Percentiles rank a stretch among this genome's conserved stretches.
Conservation (phyloP, 306 rosid genomes). For the Cyamopsis tetragonoloba region DNA sequence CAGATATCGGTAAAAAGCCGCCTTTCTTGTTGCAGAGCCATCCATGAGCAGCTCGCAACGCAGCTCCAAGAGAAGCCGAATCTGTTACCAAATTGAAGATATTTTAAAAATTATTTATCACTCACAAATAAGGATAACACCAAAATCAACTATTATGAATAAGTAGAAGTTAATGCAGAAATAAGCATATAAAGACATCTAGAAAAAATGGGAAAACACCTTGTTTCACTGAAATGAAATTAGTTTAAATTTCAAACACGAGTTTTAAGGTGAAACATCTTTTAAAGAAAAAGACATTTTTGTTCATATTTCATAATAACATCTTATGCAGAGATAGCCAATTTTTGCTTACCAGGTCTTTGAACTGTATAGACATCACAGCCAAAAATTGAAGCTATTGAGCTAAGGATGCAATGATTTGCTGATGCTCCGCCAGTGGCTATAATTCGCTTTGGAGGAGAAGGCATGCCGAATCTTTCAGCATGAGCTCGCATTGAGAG, state of each 20-base stretch:
- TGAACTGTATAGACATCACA: constrained; percentile 87
- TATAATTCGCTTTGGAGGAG: constrained; percentile 84
- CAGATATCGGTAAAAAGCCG: constrained; percentile 57
- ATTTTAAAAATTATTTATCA: neutral
- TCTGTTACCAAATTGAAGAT: constrained; percentile 44
- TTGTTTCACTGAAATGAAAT: neutral
- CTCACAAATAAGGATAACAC: neutral
- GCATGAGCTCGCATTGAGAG: constrained; percentile 95
- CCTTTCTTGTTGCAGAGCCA: constrained; percentile 76
- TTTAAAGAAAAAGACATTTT: neutral
- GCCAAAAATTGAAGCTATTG: constrained; percentile 83
- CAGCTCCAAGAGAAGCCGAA: constrained; percentile 98
- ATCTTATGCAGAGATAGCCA: neutral
- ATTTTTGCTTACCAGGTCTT: constrained; percentile 64
- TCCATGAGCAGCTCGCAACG: constrained; percentile 96
- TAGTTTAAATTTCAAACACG: neutral
- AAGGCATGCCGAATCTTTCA: constrained; percentile 96
- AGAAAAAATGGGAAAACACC: neutral
- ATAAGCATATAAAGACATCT: neutral
- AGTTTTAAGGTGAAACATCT: neutral
- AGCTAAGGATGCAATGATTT: constrained; percentile 61
- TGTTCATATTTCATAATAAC: neutral
- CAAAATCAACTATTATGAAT: neutral
- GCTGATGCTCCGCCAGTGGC: constrained; percentile 98
- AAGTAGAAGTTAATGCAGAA: neutral